Evolutionary conservation across 148 eudicot species (phyloP), one percentile per base, ranked within the genome.

Genomic region (Polygonum maritimum): DNA sequence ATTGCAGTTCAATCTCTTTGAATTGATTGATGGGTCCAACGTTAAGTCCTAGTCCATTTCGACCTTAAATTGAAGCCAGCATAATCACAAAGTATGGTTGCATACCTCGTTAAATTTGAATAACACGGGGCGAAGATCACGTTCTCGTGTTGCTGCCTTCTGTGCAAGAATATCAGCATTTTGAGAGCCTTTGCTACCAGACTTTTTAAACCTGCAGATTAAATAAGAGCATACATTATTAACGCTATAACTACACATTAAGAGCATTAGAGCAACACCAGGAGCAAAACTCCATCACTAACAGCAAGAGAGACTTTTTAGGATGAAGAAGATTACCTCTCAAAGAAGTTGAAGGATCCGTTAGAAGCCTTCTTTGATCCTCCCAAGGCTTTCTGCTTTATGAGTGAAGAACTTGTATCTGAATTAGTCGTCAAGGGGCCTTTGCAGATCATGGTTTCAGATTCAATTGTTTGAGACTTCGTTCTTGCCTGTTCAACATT

Each of bases 61-160:
- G 19, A n/a, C 5, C 11, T 49, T 26, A 49, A 2, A 11, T 22
- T 18, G 7, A 47, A n/a, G 75, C 12, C 12, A 26, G 44, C 45
- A 40, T 54, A 54, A 2, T 4, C 10, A 48, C 12, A 16, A 14
- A 48, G 74, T 11, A 19, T 39, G 44, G 19, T 40, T 18, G 15
- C 52, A 33, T 87, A 96, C 99, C 99, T 96, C 98, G n/a, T 96
- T 96, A 71, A 82, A 96, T 82, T 96, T 96, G 69, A 96, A 96
- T 45, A 96, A 76, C 19, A 96, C 84, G 67, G 91, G 96, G 76
- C 87, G 92, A 49, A 82, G 86, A 84, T 91, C 93, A 83, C 91
- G 88, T 82, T 85, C 89, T 51, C 40, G 44, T 38, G 87, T 85
- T 48, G 81, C 87, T 57, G 85, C 77, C 79, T 74, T 85, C 71